Base-by-base conservation (phyloP, 495 filamentous ascomycete species). In the Talaromyces liani region DNA sequence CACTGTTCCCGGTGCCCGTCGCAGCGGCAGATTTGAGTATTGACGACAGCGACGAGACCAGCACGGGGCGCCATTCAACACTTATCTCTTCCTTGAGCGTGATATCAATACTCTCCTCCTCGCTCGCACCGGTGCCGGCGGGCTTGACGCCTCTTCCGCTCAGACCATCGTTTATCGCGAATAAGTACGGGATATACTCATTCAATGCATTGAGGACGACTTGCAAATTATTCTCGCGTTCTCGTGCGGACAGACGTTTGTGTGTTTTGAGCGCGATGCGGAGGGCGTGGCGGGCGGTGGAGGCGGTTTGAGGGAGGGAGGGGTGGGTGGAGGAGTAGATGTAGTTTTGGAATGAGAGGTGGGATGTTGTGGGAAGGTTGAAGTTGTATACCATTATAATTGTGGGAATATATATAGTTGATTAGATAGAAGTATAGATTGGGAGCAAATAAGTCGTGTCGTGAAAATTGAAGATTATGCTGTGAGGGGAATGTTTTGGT, bases 351-450 rank as follows among this genome's bases (percentile, higher is more conserved):
- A 96, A 93, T 41, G 88, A 87, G 67, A 93, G 85, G 51, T 85
- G 80, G 2, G 91, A 94, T 24, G 92, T 96, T 22, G 92, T 96
- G 3, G 92, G 90, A 41, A 96, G 84, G 34, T 81, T 78, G 69
- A 93, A 95, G 20, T 88, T 86, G 72, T 88, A 97, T 51, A 93
- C 91, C 93, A 97, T 96, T 34, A 64, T 83, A 72, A 60, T 63
- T 39, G 33, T 34, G 64, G 9, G 16, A 31, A 18, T 49, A 45
- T 47, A 61, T 65, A 68, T 66, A 59, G 55, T 22, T 34, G 63
- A 63, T 2, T 27, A 51, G 58, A 61, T 56, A 63, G 31, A 61
- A 61, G 54, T 24, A n/a, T 49, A 51, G 51, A 22, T 27, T 34
- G 45, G 36, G 36, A 1, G 36, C 0, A 5, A 41, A 3, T 12